These are phyloP conservation scores for Cetraspora pellucida DNA, from an alignment of 192 early-diverging fungal genomes.

Conservation along the genomic window DNA sequence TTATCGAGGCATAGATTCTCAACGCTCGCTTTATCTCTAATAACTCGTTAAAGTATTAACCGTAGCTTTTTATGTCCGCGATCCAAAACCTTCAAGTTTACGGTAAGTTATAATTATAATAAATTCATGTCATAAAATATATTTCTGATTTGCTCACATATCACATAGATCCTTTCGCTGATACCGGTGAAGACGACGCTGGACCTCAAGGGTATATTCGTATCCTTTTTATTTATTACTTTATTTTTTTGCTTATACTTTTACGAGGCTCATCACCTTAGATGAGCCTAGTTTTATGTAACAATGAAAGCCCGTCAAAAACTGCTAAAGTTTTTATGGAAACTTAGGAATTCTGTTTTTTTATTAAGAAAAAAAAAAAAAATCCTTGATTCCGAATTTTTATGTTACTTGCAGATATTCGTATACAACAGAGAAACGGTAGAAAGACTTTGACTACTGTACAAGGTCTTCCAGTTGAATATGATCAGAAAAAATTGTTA, in stretches of 20 bases:
- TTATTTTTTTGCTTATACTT: not conserved
- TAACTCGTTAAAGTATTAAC: not conserved
- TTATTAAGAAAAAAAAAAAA: not conserved
- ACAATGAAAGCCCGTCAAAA: not conserved
- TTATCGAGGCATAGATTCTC: not conserved
- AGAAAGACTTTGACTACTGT: conserved; percentile 96
- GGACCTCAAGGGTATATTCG: conserved; percentile 50
- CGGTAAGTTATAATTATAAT: conserved; percentile 33
- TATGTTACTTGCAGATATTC: conserved; percentile 73
- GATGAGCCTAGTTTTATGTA: not conserved
- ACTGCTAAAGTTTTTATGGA: no score
- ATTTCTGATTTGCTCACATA: not conserved
- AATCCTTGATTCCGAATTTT: conserved; percentile 17
- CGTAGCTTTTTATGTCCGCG: conserved; percentile 49
- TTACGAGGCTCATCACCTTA: not conserved
- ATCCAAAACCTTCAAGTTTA: conserved; percentile 53
- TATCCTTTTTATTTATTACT: conserved; percentile 34
- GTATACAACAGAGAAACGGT: conserved; percentile 96
- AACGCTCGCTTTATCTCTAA: not conserved
- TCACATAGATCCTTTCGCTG: conserved; percentile 51
- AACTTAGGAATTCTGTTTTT: not conserved
- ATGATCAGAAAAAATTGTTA: conserved; percentile 88
- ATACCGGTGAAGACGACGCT: conserved; percentile 48
- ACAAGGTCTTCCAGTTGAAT: conserved; percentile 82
- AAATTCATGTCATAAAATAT: not conserved